These are phyloP conservation scores for Penicillium brasilianum DNA, from an alignment of 2,329 filamentous ascomycete genomes.

Conservation along the genomic window DNA sequence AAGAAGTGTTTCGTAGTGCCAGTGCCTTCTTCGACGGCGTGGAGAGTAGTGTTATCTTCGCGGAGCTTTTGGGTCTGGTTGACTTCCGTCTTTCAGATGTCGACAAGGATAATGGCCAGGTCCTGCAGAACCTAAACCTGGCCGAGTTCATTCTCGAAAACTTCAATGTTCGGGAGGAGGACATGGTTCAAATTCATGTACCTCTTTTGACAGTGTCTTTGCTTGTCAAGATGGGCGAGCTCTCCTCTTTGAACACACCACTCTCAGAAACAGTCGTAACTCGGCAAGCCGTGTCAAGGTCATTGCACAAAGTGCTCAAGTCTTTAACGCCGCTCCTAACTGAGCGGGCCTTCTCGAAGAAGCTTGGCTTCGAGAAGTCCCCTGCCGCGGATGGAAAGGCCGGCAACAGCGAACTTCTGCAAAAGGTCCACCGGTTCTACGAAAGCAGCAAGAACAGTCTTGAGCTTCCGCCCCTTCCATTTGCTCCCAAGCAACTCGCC, in stretches of 20 bases:
- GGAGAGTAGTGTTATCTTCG: conserved; percentile 91
- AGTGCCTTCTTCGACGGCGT: conserved; percentile 98
- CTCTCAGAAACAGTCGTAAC: conserved; percentile 21
- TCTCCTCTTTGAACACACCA: conserved; percentile 29
- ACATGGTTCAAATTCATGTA: conserved; percentile 88
- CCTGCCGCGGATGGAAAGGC: conserved; percentile 23
- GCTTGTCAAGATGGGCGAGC: conserved; percentile 53
- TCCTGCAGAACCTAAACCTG: conserved; percentile 68
- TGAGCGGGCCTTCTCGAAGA: conserved; percentile 57
- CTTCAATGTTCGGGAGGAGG: conserved; percentile 94
- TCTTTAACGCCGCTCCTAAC: conserved; percentile 52
- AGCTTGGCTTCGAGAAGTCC: conserved; percentile 33
- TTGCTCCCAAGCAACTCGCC: conserved; percentile 60
- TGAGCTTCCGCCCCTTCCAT: conserved; percentile 66
- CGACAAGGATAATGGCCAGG: conserved; percentile 54
- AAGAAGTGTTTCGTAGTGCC: conserved; percentile 88
- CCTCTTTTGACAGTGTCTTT: conserved; percentile 75
- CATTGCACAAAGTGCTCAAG: conserved; percentile 38
- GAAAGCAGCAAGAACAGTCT: conserved; percentile 71
- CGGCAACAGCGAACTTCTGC: conserved; percentile 56
- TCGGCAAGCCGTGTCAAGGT: conserved; percentile 29
- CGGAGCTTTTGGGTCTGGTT: conserved; percentile 74
- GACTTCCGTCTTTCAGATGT: conserved; percentile 57
- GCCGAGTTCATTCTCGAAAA: conserved; percentile 81
- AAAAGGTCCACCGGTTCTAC: conserved; percentile 70